Evolutionary conservation across 352 stramenopile species (phyloP).

Genomic region (Peronospora belbahrii): DNA sequence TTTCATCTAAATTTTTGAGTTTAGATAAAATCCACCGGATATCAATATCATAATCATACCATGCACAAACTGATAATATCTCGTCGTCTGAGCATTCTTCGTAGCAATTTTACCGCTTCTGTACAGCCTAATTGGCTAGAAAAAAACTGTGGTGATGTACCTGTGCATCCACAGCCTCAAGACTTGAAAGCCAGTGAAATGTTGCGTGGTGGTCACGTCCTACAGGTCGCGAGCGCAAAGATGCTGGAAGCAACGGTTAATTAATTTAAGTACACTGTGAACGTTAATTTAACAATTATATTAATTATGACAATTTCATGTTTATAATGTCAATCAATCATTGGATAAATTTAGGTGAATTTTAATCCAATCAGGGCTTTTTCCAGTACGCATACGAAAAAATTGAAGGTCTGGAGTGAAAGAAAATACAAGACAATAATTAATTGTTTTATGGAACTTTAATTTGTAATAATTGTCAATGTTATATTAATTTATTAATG

Average conservation of each 20-base stretch:
- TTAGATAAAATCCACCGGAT: too few relatives aligned
- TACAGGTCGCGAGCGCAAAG: conserved; percentile 45
- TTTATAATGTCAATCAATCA: too few relatives aligned
- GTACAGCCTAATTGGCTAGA: conserved; percentile 52
- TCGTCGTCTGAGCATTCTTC: not conserved
- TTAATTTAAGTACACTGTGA: not conserved
- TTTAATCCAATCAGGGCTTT: conserved; percentile 31
- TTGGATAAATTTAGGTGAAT: too few relatives aligned
- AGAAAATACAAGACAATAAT: too few relatives aligned
- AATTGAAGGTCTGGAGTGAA: too few relatives aligned
- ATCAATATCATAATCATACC: too few relatives aligned
- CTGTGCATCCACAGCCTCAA: conserved; percentile 24
- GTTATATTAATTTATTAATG: too few relatives aligned
- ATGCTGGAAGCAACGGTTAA: conserved; percentile 41
- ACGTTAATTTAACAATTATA: not conserved
- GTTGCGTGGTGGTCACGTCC: conserved; percentile 55
- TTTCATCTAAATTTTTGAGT: too few relatives aligned
- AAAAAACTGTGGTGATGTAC: conserved; percentile 54
- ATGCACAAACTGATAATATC: not conserved
- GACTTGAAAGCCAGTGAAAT: conserved; percentile 57
- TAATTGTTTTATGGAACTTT: too few relatives aligned
- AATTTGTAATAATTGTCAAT: too few relatives aligned
- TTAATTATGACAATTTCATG: not conserved
- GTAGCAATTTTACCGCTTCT: conserved; percentile 11
- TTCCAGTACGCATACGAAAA: conserved; percentile 30